Conservation (phyloP, 2,329 filamentous ascomycete genomes). For the Aspergillus vadensis region DNA sequence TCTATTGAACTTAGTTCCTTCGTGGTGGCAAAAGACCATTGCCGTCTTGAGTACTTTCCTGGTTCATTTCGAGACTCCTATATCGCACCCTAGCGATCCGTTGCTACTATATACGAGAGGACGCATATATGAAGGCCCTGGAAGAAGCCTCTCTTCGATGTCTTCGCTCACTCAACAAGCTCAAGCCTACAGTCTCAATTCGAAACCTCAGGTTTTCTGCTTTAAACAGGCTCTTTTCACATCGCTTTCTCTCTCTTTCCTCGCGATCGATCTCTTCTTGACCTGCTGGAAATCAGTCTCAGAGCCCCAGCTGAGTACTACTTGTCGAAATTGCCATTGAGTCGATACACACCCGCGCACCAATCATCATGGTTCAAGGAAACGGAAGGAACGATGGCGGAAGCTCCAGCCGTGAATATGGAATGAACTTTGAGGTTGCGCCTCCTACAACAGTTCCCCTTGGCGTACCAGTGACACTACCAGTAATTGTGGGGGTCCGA, state of each 20-base stretch:
- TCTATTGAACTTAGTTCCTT: slow-evolving; percentile 15
- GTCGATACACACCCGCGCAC: neutral
- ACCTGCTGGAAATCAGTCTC: neutral
- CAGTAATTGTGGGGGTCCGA: slow-evolving; percentile 33
- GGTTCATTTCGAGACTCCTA: neutral
- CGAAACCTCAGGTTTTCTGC: neutral
- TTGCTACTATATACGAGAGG: neutral
- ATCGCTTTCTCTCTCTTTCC: neutral
- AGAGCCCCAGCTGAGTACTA: neutral
- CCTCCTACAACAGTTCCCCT: slow-evolving; percentile 32
- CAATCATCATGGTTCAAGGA: slow-evolving; percentile 20
- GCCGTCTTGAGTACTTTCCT: neutral
- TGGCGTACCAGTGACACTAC: slow-evolving; percentile 32
- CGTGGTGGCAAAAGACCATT: slow-evolving; percentile 17
- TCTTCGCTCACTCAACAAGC: neutral
- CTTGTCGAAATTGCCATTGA: neutral
- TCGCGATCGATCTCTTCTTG: too few species aligned
- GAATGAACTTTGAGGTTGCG: slow-evolving; percentile 32
- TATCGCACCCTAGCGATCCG: neutral
- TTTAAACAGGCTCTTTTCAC: neutral
- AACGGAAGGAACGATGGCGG: slow-evolving; percentile 8
- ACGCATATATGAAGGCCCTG: slow-evolving; percentile 5
- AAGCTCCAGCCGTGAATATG: slow-evolving; percentile 31
- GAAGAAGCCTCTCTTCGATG: neutral
- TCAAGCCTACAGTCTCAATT: neutral